Evolutionary conservation across 495 filamentous ascomycete genomes (phyloP), one percentile per base, ranked within the genome.

Genomic region (Aspergillus baeticus): DNA sequence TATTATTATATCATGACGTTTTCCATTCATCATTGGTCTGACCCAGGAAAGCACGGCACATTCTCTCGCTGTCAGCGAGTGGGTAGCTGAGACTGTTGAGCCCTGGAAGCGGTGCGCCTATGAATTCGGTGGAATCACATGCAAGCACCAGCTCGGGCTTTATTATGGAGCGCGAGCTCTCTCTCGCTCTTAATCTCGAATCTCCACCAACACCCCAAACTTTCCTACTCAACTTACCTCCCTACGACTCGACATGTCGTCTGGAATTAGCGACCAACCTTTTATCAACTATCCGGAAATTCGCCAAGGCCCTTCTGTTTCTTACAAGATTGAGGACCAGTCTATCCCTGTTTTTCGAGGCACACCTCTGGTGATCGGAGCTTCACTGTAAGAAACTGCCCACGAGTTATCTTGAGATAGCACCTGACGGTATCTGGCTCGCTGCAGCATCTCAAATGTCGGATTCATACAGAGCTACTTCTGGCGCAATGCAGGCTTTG

Each of bases 401-500:
- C 11, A 14, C 10, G 5, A 38, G 5, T 17, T 38, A 3, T n/a
- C n/a, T 5, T 5, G 15, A 38, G 5, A 38, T 38, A 38, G 5
- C n/a, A n/a, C 20, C 35, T 13, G 36, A 49, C 38, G 2, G 14
- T 17, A 21, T 15, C 11, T 41, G 14, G 10, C 34, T 11, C 29
- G 26, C 15, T 39, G 0, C 42, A 89, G 86, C 17, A 77, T 88
- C 13, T 68, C 81, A 2, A 76, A 77, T 39, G 54, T 87, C 6
- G 65, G 69, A 2, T 76, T 82, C 51, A 48, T 89, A 10, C 81
- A 84, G 48, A 75, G 68, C 57, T 69, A 84, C 48, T 77, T 91
- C 59, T 96, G 88, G 88, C 70, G 62, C 42, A 93, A 91, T 72
- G 89, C 89, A 23, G 86, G 86, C 18, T 91, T 97, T 58, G 77